Evolutionary conservation across 345 rosid species (phyloP), one percentile per base, ranked within the genome.

Genomic region (Cardamine occulta): DNA sequence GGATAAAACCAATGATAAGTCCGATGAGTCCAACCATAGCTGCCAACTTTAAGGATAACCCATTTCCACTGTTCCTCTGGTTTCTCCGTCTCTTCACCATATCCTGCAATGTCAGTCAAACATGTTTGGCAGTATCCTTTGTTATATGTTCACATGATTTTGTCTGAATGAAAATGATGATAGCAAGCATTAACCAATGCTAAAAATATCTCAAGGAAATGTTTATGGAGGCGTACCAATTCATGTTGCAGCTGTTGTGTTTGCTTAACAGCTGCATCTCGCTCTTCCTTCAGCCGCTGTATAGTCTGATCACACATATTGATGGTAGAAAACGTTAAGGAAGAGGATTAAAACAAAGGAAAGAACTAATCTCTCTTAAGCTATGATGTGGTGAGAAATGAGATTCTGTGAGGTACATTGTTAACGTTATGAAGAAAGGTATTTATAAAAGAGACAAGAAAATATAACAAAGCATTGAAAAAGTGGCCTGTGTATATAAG

Each of bases 171-270:
- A 31, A 18, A 49, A 10, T 21, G 21, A 10, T 21, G 21, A 58
- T 4, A 8, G 7, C 17, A 54, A 31, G 44, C 58, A 58, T 28
- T 26, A 35, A 68, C 12, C 39, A 53, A 29, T 39, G 40, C 48
- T 40, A 45, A 8, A 35, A 23, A 32, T 32, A 40, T 42, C 17
- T 77, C 26, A 45, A 55, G 47, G 68, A 54, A 14, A 53, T 3
- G 45, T 57, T 56, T 31, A 14, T 37, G 60, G 66, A 54, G 13
- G n/a, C 23, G 4, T 74, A 90, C 99, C 97, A 95, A 69, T 62
- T 95, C 98, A 21, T 84, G 90, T 84, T 86, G 96, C 84, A 95
- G 85, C 60, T 82, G 93, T 66, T 84, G 87, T 63, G 93, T 86
- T 78, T 84, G 90, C 74, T 84, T 87, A 60, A 87, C 76, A 63